Evolutionary conservation across 352 stramenopile species (phyloP), one percentile per base, ranked within the genome.

Genomic region (Lagenidium sp.): DNA sequence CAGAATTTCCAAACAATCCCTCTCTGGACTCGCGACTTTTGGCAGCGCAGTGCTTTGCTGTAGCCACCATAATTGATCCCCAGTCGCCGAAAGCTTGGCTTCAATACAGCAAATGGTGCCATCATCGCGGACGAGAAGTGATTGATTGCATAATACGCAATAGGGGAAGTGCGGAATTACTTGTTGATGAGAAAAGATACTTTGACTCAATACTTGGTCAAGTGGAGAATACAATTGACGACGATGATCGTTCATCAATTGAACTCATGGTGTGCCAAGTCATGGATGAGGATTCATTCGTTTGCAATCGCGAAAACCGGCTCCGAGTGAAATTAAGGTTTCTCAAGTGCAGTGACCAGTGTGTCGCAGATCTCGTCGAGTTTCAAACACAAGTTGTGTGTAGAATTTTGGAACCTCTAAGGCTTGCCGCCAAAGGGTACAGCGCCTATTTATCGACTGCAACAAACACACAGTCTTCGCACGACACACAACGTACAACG

Each of bases 91-190:
- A 67, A 25, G 68, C 63, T 1, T 91, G 75, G 75, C 44, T 78
- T 32, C 43, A 57, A 20, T 91, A 84, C 36, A 72, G 73, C 47
- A 58, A 86, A 41, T 91, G 79, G 79, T 84, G 66, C 24, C 85
- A 91, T 31, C 51, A 69, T 26, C 65, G 62, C 26, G 69, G 65
- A 11, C 73, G 65, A 25, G 45, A 44, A 6, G 55, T 61, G 35
- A 50, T 85, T 4, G 68, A 71, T 24, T 51, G 41, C 4, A 55
- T 90, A 36, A 38, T 42, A 4, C 50, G 47, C 4, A 68, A 82
- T 23, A 66, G 70, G 47, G 77, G 77, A 35, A 63, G 68, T 23
- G 53, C 85, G 13, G 60, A 76, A 15, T 40, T 90, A 29, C 48
- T 62, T 1, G n/a, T 50, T 21, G 52, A 46, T 4, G 74, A 87